These are phyloP conservation scores for Perkinsus chesapeaki DNA, from an alignment of 169 alveolate species.

Conservation along the genomic window DNA sequence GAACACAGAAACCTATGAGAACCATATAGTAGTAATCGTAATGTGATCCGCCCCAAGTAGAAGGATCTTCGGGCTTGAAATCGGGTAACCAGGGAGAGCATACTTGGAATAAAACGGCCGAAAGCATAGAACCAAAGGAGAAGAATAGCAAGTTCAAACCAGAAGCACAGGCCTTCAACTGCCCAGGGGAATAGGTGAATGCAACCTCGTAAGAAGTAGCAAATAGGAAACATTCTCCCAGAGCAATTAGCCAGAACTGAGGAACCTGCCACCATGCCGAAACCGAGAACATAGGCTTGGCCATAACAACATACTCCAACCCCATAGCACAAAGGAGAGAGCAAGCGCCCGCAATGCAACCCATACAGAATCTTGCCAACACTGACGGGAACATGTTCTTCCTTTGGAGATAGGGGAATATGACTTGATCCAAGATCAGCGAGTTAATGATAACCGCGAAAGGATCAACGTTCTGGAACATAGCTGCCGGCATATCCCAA, in stretches of 20 bases:
- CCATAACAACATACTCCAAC: not conserved
- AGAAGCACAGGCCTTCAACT: not conserved
- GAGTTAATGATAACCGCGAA: not conserved
- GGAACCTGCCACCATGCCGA: constrained; percentile 1
- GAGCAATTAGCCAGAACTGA: not conserved
- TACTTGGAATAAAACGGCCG: not conserved
- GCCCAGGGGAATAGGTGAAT: not conserved
- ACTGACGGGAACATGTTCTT: not conserved
- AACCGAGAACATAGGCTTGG: not conserved
- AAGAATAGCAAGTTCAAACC: not conserved
- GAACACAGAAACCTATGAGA: not conserved
- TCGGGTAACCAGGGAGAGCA: not conserved
- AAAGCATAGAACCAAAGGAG: not conserved
- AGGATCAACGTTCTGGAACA: not conserved
- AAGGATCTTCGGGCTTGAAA: not conserved
- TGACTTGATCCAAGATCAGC: not conserved
- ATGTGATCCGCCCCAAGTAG: not conserved
- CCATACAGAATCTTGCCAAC: not conserved
- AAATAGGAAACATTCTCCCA: not conserved
- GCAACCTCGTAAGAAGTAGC: not conserved
- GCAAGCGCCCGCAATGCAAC: not conserved
- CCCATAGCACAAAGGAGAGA: not conserved
- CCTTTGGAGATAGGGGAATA: not conserved
- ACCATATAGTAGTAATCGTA: not conserved
- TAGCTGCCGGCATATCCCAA: not conserved